Evolutionary conservation across 2,329 filamentous ascomycete species (phyloP), one percentile per base, ranked within the genome.

Genomic region (Emmonsiellopsis sp.): DNA sequence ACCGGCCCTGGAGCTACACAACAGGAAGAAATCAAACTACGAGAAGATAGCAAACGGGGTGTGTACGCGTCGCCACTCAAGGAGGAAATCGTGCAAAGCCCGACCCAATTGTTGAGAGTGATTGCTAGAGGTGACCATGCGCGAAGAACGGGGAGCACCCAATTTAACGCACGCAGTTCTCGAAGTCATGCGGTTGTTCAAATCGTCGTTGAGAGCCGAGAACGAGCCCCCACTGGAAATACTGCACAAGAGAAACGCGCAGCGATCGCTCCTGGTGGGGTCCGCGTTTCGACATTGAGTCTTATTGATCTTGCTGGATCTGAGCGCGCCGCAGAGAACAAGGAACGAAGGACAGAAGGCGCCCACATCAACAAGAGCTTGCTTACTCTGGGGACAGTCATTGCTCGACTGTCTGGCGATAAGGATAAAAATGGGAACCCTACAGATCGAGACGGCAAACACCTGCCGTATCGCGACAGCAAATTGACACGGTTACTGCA

Each of bases 281-380:
- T 98, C 5, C 85, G 93, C 50, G 93, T 98, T 5, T 97, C 92
- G 13, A 97, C 93, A 0, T 73, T 98, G 54, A 96, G 91, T 67
- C 73, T 98, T 66, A 98, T 98, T 59, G 93, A 98, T 79, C 76
- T 98, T 61, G 93, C 93, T 52, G 93, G 93, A 40, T 97, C 93
- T 0, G 93, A 98, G 68, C 89, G 92, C 70, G 93, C 93, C 41
- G 93, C 93, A 3, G 93, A 97, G 64, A 87, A 86, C 52, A 98
- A 97, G 68, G 93, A 97, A 73, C 83, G 93, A 51, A 82, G 93
- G 45, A 89, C 89, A 13, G 93, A 98, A 72, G 93, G 93, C 58
- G 92, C 92, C 10, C 93, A 98, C 67, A 98, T 98, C 73, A 98
- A 98, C 77, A 97, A 97, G 74, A 96, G 90, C 69, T 74, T 98